These are phyloP conservation scores for Leccinum subfulvum DNA, from an alignment of 1,284 basidiomycete species.

Conservation along the genomic window DNA sequence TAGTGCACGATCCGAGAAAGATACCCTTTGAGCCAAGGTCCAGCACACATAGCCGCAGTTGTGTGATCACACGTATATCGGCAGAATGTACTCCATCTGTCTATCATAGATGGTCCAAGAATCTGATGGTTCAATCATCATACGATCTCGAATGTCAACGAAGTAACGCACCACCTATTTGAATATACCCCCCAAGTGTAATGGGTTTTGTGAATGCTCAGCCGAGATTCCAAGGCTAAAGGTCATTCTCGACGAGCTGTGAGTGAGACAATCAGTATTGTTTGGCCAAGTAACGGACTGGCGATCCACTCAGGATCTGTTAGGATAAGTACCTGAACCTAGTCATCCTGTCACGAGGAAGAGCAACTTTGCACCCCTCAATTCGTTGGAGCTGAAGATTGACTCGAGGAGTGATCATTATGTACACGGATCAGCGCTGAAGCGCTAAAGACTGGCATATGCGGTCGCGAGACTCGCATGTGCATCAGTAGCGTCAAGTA, in stretches of 20 bases:
- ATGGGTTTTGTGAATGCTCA: neutral
- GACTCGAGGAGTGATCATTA: neutral
- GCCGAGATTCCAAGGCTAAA: neutral
- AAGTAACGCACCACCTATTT: neutral
- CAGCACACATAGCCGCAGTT: neutral
- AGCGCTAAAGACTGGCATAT: neutral
- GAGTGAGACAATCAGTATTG: neutral
- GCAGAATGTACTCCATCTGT: neutral
- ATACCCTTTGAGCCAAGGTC: neutral
- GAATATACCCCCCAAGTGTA: neutral
- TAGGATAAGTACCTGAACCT: neutral
- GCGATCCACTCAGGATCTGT: neutral
- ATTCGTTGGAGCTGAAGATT: neutral
- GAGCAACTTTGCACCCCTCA: neutral
- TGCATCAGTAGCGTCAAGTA: neutral
- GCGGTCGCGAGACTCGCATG: neutral
- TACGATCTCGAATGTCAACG: neutral
- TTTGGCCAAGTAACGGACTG: neutral
- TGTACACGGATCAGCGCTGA: too few relatives aligned
- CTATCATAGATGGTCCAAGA: neutral
- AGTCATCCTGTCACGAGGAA: neutral
- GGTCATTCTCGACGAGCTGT: neutral
- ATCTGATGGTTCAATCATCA: neutral
- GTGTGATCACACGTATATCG: neutral
- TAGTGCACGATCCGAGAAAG: neutral